These are phyloP conservation scores for Stramenopiles sp. DNA, from an alignment of 352 stramenopile species.

Conservation along the genomic window DNA sequence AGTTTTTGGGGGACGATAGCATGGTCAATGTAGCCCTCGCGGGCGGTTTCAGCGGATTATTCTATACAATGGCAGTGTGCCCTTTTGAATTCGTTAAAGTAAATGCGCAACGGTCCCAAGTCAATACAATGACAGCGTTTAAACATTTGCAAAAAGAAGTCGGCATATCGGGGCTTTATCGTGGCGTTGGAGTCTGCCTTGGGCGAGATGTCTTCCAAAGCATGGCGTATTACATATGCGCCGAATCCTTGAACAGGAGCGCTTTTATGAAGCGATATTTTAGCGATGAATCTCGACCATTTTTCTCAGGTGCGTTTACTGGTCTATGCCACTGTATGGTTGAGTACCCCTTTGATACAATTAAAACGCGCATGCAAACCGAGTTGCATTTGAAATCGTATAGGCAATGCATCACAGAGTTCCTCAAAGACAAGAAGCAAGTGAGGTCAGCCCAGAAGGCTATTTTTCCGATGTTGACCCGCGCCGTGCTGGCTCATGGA, in stretches of 20 bases:
- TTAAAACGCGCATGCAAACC: neutral
- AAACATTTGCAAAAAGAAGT: neutral
- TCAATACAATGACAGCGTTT: neutral
- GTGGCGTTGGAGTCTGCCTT: neutral
- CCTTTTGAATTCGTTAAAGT: neutral
- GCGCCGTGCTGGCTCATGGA: neutral
- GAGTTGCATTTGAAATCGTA: neutral
- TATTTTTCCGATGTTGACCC: conserved; percentile 3
- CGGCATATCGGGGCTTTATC: neutral
- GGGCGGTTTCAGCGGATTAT: neutral
- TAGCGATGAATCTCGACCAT: neutral
- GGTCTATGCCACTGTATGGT: neutral
- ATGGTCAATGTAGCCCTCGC: neutral
- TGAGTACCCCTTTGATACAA: neutral
- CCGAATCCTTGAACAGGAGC: neutral
- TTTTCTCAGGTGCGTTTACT: neutral
- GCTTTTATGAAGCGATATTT: neutral
- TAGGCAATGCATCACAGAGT: neutral
- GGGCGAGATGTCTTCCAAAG: neutral
- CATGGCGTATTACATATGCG: neutral
- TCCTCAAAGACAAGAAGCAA: neutral
- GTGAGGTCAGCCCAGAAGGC: neutral
- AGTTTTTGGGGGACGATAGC: neutral
- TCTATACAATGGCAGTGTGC: neutral
- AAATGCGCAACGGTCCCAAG: neutral